These are phyloP conservation scores for Penicillium decumbens DNA, from an alignment of 2,329 filamentous ascomycete species.

Conservation along the genomic window DNA sequence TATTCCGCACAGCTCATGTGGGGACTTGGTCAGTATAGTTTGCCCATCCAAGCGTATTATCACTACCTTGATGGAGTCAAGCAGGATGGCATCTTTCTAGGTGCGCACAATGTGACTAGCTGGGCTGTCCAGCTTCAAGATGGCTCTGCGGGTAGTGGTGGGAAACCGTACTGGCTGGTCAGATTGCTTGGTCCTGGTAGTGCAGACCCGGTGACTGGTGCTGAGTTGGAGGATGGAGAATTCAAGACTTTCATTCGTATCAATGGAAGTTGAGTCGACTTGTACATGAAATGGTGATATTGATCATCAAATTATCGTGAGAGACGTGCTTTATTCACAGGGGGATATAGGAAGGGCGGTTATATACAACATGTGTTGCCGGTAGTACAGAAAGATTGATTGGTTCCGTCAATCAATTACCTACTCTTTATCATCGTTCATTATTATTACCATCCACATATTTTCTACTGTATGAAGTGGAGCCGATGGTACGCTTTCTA, in stretches of 20 bases:
- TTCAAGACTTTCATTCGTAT: conserved; percentile 7
- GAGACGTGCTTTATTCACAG: background rate
- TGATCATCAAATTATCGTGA: background rate
- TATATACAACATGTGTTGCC: background rate
- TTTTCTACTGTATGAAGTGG: too few relatives aligned
- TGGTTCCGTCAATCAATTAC: conserved; percentile 15
- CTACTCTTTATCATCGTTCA: conserved; percentile 56
- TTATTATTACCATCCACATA: conserved; percentile 73
- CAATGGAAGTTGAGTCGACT: background rate
- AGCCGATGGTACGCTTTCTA: too few relatives aligned
- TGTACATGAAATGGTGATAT: background rate
- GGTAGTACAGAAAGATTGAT: background rate
- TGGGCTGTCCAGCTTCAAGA: conserved; percentile 5
- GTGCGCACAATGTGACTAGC: conserved; percentile 10
- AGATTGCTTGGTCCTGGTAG: conserved; percentile 6
- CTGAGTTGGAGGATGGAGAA: conserved; percentile 2
- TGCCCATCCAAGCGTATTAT: conserved; percentile 5
- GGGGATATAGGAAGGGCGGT: background rate
- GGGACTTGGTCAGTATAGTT: conserved; percentile 4
- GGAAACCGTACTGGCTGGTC: conserved; percentile 3
- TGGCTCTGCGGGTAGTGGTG: conserved; percentile 2
- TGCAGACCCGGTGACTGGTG: conserved; percentile 1
- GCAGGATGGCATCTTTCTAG: conserved; percentile 9
- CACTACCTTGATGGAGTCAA: conserved; percentile 6
- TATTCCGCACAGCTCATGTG: conserved; percentile 7